Conservation (phyloP, 2,329 filamentous ascomycete species). For the Lomentospora prolificans region DNA sequence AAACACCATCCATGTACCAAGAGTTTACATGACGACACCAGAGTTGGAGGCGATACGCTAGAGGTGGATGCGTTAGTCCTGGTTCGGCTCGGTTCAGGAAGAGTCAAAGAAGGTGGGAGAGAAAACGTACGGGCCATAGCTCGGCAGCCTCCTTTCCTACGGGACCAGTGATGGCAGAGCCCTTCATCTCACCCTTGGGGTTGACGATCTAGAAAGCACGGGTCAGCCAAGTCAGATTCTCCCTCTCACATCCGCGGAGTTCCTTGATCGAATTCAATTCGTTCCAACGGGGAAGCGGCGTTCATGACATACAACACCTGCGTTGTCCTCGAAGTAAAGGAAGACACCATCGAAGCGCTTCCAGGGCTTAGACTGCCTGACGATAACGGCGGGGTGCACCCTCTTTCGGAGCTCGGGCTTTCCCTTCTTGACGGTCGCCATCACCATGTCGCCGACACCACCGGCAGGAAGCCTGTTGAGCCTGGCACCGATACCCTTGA, state of each 20-base stretch:
- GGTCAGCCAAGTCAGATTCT: neutral
- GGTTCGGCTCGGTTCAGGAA: neutral
- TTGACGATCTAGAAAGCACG: slow-evolving; percentile 75
- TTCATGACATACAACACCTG: slow-evolving; percentile 71
- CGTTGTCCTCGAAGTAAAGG: slow-evolving; percentile 99
- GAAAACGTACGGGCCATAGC: slow-evolving; percentile 81
- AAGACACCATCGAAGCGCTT: slow-evolving; percentile 96
- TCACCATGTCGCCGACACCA: slow-evolving; percentile 99
- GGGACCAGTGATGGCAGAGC: slow-evolving; percentile 96
- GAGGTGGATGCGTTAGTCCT: slow-evolving; percentile 20
- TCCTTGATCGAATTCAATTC: neutral
- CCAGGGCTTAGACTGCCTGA: slow-evolving; percentile 99
- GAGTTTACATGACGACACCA: slow-evolving; percentile 96
- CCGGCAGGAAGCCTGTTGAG: slow-evolving; percentile 95
- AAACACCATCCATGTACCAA: slow-evolving; percentile 15
- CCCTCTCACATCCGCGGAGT: neutral
- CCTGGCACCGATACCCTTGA: slow-evolving; percentile 96
- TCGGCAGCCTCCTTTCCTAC: slow-evolving; percentile 99
- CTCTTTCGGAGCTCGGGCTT: slow-evolving; percentile 99
- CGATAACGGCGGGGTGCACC: slow-evolving; percentile 99
- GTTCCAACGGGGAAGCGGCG: neutral
- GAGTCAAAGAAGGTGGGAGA: neutral
- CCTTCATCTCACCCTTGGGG: slow-evolving; percentile 99
- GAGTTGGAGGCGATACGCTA: slow-evolving; percentile 99
- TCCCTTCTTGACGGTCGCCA: slow-evolving; percentile 99